Conservation (phyloP, 2,329 filamentous ascomycete species). For the Microthyrium microscopicum region DNA sequence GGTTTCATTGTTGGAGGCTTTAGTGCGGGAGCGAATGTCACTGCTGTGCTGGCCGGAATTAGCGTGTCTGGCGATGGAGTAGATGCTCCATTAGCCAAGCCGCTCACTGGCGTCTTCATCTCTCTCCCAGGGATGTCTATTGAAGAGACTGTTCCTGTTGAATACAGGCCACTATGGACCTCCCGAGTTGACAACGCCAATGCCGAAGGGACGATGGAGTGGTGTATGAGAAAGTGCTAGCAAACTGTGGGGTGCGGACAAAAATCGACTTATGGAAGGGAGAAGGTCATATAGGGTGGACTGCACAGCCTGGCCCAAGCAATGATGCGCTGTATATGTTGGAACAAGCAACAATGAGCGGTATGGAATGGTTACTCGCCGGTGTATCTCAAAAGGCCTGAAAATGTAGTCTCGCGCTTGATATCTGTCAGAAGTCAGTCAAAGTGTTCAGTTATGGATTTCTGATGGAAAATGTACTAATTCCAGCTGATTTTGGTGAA, state of each 20-base stretch:
- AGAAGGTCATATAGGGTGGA: slow-evolving; percentile 1
- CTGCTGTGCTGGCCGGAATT: slow-evolving; percentile 18
- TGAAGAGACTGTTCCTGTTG: slow-evolving; percentile 3
- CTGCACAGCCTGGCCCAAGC: background rate
- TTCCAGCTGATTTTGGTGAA: no score
- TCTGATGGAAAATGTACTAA: no score
- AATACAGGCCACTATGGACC: slow-evolving; percentile 1
- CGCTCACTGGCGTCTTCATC: slow-evolving; percentile 4
- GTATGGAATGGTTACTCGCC: slow-evolving; percentile 5
- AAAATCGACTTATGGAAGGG: slow-evolving; percentile 1
- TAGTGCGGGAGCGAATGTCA: slow-evolving; percentile 34
- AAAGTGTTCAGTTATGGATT: no score
- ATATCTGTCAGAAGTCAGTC: no score
- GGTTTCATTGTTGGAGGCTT: slow-evolving; percentile 35
- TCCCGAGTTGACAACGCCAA: slow-evolving; percentile 2
- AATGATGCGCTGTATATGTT: background rate
- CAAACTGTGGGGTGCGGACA: background rate
- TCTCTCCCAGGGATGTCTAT: background rate
- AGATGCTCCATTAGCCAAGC: slow-evolving; percentile 2
- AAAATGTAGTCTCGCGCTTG: no score
- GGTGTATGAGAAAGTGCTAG: slow-evolving; percentile 9
- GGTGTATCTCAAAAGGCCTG: no score
- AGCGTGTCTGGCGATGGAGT: slow-evolving; percentile 1
- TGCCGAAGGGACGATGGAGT: slow-evolving; percentile 8
- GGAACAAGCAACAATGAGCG: slow-evolving; percentile 1